Evolutionary conservation across 148 eudicot species (phyloP), one percentile per base, ranked within the genome.

Genomic region (Rhododendron vialii): DNA sequence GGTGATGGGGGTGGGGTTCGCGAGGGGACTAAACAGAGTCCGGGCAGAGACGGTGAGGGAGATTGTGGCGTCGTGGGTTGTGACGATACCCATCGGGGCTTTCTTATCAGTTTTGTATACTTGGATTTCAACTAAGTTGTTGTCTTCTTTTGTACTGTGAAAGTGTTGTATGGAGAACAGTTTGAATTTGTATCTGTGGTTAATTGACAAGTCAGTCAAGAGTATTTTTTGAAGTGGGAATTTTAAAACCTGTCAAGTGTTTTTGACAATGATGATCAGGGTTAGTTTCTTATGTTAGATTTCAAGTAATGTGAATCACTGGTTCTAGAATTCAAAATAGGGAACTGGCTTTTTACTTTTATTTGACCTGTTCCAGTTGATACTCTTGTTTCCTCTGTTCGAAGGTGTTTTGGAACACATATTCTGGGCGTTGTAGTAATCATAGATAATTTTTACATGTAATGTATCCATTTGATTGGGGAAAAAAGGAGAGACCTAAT

Each of bases 1-100:
- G 0, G 98, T 97, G 17, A 97, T 97, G 99, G 99, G 99, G 36
- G 99, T 97, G 1, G 99, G 99, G 28, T 95, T 97, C 69, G 99
- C 98, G 9, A 89, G 99, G 77, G 99, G 99, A 81, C 92, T 97
- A 20, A 95, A 97, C 81, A 97, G 92, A 73, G 99, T 97, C 57
- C 76, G 88, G 67, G 88, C 85, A 0, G 88, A 86, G 69, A 86
- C 88, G 0, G 85, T 86, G 76, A 86, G 79, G 50, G 88, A 86
- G 85, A 86, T 86, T 24, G 88, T 93, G 78, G 65, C 51, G 79
- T 75, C 45, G 50, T 86, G 48, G 81, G 50, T 78, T 45, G 86
- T 95, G 79, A 96, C 98, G 2, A 95, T 95, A 75, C 98, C 98
- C 4, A 94, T 91, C 74, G 98, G 98, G 84, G 98, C 92, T 57